Conservation (phyloP, 345 rosid species). For the Erysimum cheiranthoides region DNA sequence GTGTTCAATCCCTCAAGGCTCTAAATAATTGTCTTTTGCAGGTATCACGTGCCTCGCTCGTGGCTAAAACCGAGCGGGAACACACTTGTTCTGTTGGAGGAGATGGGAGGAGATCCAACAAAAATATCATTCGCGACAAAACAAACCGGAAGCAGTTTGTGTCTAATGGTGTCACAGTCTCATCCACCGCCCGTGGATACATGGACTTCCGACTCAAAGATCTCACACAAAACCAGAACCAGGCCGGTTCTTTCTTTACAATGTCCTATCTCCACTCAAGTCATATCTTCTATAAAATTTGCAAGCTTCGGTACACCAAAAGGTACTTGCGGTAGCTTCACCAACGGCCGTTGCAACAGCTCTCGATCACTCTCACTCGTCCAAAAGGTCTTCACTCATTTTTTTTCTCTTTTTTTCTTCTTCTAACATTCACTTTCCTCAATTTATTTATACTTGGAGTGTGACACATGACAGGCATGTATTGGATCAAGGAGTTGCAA, state of each 20-base stretch:
- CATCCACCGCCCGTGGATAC: constrained; percentile 75
- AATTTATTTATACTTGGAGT: constrained; percentile 15
- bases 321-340: constrained; percentile 81
- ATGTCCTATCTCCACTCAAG: constrained; percentile 70
- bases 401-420: background rate
- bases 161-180: constrained; percentile 72
- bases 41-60: constrained; percentile 93
- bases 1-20: too few relatives aligned
- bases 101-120: constrained; percentile 87
- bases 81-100: constrained; percentile 84
- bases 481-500: constrained; percentile 78
- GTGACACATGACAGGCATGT: constrained; percentile 67
- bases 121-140: constrained; percentile 61
- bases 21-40: constrained; percentile 20
- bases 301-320: constrained; percentile 90
- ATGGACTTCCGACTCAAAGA: constrained; percentile 66
- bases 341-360: constrained; percentile 69
- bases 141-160: constrained; percentile 59
- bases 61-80: constrained; percentile 80
- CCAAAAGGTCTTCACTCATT: constrained; percentile 55
- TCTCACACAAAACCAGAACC: constrained; percentile 39
- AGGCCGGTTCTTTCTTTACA: constrained; percentile 56
- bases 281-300: constrained; percentile 74
- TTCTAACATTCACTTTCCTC: background rate
- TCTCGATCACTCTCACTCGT: constrained; percentile 59